phyloP scores from a whole-genome alignment of 116 monocot species.

The Trichopus zeylanicus region DNA sequence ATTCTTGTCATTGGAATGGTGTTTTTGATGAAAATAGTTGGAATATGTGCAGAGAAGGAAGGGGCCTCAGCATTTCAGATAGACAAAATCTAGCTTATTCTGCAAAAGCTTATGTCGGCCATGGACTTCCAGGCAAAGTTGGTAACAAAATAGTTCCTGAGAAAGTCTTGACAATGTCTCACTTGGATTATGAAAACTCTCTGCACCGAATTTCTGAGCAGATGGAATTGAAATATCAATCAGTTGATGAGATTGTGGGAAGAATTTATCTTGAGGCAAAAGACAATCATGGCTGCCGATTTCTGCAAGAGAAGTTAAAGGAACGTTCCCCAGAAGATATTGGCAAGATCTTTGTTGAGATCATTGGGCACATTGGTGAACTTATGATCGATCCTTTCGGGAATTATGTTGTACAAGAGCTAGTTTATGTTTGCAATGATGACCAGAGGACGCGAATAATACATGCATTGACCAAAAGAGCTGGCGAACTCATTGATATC shows the following conservation, averaged over 20 bases:
- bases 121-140: no score
- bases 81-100: no score
- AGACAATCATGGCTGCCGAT: constrained; percentile 55
- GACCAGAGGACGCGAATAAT: constrained; percentile 35
- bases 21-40: no score
- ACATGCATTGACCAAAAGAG: constrained; percentile 25
- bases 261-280: constrained; percentile 39
- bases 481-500: constrained; percentile 25
- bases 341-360: constrained; percentile 43
- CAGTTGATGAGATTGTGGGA: constrained; percentile 27
- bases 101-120: no score
- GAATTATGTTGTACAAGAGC: constrained; percentile 54
- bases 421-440: constrained; percentile 50
- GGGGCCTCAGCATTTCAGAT: no score
- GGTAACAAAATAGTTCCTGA: no score
- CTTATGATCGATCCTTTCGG: constrained; percentile 56
- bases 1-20: no score
- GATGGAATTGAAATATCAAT: constrained; percentile 18
- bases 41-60: no score
- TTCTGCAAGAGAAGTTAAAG: constrained; percentile 37
- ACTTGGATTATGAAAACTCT: no score
- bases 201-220: no score
- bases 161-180: no score
- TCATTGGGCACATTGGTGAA: constrained; percentile 37
- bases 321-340: constrained; percentile 35